Base-by-base conservation (phyloP, 2,329 filamentous ascomycete genomes). In the Claviceps pusilla region DNA sequence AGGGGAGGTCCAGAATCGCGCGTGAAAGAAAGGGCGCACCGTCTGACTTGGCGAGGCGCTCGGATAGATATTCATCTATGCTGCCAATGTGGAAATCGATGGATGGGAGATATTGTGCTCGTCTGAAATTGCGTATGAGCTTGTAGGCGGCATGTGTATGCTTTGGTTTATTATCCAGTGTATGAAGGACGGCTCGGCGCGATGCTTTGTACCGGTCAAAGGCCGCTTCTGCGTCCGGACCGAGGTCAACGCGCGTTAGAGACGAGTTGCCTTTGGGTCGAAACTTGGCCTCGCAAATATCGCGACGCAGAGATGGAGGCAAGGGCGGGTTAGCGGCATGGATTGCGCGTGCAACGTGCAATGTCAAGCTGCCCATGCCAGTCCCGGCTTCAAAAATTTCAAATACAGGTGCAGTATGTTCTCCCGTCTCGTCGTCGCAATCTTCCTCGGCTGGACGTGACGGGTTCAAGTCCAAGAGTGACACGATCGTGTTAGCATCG, bases 341-440 rank as follows among this genome's bases (percentile, higher is more conserved):
- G 48, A 93, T 79, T 3, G 86, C 86, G 52, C 86, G 78, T 35
- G 86, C 82, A 28, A 93, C 74, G 63, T 90, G 80, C 4, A 93
- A 68, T 0, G 87, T 91, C 55, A 93, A 69, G 39, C 84, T 83
- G 55, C 87, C 88, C 73, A 90, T 86, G n/a, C 87, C 88, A 3
- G 87, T 93, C 16, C 88, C 87, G 49, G 87, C 87, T 68, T 93
- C 88, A 52, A 93, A 82, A 48, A 93, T 86, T 64, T 91, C 85
- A 12, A 90, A 66, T 0, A 76, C 78, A 9, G 72, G 67, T 14
- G 67, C 60, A 12, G 69, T 65, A 6, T 68, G 65, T 7, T 35
- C 33, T 14, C 61, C 60, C 9, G 19, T 19, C 6, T 50, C 66
- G 5, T 68, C 65, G 10, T 63, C 60, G 24, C 7, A 29, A 9